A percentile compares a stretch with the other conserved stretches of the same genome.
phyloP scores from a whole-genome alignment of 2,329 filamentous ascomycete genomes.

The Beauveria asiatica region DNA sequence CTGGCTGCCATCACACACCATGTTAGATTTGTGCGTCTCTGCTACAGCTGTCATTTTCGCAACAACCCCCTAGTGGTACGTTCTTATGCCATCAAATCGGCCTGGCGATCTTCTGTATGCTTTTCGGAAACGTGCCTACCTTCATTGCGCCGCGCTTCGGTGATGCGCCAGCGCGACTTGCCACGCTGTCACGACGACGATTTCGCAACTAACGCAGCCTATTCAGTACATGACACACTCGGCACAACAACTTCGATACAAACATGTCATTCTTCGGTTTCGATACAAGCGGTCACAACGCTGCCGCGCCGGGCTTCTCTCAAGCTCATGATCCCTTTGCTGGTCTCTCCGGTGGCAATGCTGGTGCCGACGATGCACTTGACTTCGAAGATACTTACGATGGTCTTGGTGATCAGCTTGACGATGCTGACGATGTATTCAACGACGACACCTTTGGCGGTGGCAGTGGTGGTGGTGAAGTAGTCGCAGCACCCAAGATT shows the following conservation, averaged over 20 bases:
- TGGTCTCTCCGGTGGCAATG: conserved; percentile 53
- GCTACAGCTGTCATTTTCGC: conserved; percentile 21
- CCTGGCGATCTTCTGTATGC: too few species aligned
- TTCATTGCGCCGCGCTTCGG: background rate
- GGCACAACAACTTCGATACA: conserved; percentile 15
- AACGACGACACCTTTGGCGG: conserved; percentile 86
- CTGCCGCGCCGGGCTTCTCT: conserved; percentile 69
- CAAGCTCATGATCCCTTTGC: conserved; percentile 81
- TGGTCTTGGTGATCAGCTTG: conserved; percentile 80
- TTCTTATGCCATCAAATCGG: background rate
- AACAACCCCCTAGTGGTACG: conserved; percentile 34
- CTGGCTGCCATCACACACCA: conserved; percentile 25
- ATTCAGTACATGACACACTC: conserved; percentile 5
- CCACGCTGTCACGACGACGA: background rate
- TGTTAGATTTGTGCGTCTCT: conserved; percentile 32
- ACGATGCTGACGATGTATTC: conserved; percentile 87
- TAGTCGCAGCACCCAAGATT: conserved; percentile 41
- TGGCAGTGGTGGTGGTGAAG: conserved; percentile 32
- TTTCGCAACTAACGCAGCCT: background rate
- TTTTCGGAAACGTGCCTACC: background rate
- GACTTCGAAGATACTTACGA: conserved; percentile 98
- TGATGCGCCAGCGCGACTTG: background rate
- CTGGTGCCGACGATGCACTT: conserved; percentile 42
- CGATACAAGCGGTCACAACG: conserved; percentile 58
- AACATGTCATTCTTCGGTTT: conserved; percentile 91